phyloP scores from a whole-genome alignment of 441 rosid species.

The Bruguiera hainesii region DNA sequence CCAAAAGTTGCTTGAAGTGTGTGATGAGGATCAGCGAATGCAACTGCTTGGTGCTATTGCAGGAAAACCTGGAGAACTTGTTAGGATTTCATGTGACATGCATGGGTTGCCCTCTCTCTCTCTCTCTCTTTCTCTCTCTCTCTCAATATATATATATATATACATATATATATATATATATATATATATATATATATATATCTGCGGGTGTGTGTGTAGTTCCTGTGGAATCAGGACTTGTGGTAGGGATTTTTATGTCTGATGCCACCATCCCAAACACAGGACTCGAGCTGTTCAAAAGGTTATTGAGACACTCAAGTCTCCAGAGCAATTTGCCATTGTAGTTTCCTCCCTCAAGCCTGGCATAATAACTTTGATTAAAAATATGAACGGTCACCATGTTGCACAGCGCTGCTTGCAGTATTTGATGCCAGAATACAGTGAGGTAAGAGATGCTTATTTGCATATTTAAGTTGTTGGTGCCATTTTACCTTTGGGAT shows the following conservation, averaged over 20 bases:
- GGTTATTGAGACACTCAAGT: slow-evolving; percentile 59
- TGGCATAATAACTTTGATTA: slow-evolving; percentile 66
- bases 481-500: not conserved
- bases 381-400: slow-evolving; percentile 71
- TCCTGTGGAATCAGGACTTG: not conserved
- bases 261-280: slow-evolving; percentile 12
- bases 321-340: slow-evolving; percentile 48
- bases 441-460: slow-evolving; percentile 40
- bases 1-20: slow-evolving; percentile 83
- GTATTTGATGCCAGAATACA: slow-evolving; percentile 46
- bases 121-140: slow-evolving; percentile 7
- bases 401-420: slow-evolving; percentile 77
- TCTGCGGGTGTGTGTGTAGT: not conserved
- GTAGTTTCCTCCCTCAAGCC: slow-evolving; percentile 58
- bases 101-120: slow-evolving; percentile 57
- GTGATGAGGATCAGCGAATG: slow-evolving; percentile 63
- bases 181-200: not conserved
- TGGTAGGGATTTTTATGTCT: slow-evolving; percentile 1
- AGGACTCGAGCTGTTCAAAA: slow-evolving; percentile 86
- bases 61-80: slow-evolving; percentile 52
- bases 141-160: not conserved
- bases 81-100: slow-evolving; percentile 75
- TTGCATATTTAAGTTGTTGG: not conserved
- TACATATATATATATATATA: no score
- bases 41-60: slow-evolving; percentile 56